phyloP scores from a whole-genome alignment of 805 yeast genomes.

The Brettanomyces sp. region DNA sequence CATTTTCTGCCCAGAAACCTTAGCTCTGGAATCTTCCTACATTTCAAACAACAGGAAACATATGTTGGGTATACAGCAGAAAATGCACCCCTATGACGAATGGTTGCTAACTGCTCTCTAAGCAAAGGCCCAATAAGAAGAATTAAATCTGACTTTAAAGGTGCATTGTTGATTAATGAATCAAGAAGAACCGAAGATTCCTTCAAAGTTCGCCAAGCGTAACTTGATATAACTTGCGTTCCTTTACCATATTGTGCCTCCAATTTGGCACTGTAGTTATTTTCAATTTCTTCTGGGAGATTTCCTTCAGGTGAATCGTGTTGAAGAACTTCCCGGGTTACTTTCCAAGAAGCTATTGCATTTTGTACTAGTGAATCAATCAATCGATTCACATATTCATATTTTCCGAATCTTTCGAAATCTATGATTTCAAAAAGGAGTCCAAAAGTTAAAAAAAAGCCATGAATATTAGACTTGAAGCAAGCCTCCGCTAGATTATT shows the following conservation, averaged over 20 bases:
- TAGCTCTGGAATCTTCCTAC: conserved; percentile 29
- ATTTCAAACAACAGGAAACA: conserved; percentile 52
- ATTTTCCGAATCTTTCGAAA: conserved; percentile 3
- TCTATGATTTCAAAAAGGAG: conserved; percentile 23
- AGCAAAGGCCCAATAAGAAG: conserved; percentile 42
- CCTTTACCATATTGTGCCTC: conserved; percentile 26
- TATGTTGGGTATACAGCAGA: conserved; percentile 82
- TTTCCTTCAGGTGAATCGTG: conserved; percentile 69
- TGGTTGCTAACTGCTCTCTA: conserved; percentile 56
- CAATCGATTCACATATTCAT: conserved; percentile 1
- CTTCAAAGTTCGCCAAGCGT: conserved; percentile 76
- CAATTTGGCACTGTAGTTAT: conserved; percentile 24
- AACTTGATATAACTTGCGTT: conserved; percentile 46
- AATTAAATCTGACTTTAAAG: conserved; percentile 23
- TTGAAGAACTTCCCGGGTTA: conserved; percentile 40
- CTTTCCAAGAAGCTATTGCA: conserved; percentile 30
- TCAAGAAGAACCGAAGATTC: conserved; percentile 57
- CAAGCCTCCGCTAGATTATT: conserved; percentile 34
- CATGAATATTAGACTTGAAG: conserved; percentile 49
- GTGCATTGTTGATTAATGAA: conserved; percentile 11
- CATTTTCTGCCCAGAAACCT: conserved; percentile 38
- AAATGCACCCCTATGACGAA: conserved; percentile 88
- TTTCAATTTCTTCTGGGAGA: conserved; percentile 37
- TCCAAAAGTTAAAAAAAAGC: conserved; percentile 53
- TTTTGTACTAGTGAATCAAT: conserved; percentile 6